A percentile compares a stretch with the other conserved stretches of the same genome.
Conservation (phyloP, 768 basidiomycete species). For the Russula ochroleuca region DNA sequence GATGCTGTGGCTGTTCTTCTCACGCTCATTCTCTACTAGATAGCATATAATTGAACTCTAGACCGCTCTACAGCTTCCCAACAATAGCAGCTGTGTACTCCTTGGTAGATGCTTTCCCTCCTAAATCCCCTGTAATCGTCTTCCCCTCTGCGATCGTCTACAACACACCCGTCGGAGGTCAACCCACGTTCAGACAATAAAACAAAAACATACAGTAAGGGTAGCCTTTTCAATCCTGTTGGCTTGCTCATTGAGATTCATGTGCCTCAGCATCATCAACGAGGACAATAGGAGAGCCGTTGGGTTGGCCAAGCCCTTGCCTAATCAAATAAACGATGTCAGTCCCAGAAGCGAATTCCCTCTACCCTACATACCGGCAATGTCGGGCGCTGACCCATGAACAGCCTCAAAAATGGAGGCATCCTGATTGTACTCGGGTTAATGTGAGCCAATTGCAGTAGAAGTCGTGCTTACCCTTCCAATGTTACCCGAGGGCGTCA, state of each 20-base stretch:
- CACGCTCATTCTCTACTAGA: slow-evolving; percentile 11
- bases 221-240: slow-evolving; percentile 89
- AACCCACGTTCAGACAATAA: slow-evolving; percentile 2
- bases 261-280: slow-evolving; percentile 98
- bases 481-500: slow-evolving; percentile 97
- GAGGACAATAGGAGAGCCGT: slow-evolving; percentile 95
- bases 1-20: slow-evolving; percentile 24
- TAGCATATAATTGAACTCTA: background rate
- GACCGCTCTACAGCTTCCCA: slow-evolving; percentile 45
- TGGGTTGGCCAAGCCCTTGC: slow-evolving; percentile 95
- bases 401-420: slow-evolving; percentile 99
- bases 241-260: slow-evolving; percentile 82
- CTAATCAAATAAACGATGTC: slow-evolving; percentile 36
- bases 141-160: slow-evolving; percentile 98
- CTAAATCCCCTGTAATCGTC: slow-evolving; percentile 90
- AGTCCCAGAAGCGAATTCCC: background rate
- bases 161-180: slow-evolving; percentile 1
- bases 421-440: slow-evolving; percentile 50
- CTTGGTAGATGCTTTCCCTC: slow-evolving; percentile 84
- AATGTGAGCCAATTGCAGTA: slow-evolving; percentile 10
- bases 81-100: slow-evolving; percentile 91
- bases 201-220: slow-evolving; percentile 51
- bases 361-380: slow-evolving; percentile 62
- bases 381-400: slow-evolving; percentile 99
- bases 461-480: slow-evolving; percentile 59